Conservation (phyloP, 176 grass and related monocot species). For the Cymbopogon citratus region DNA sequence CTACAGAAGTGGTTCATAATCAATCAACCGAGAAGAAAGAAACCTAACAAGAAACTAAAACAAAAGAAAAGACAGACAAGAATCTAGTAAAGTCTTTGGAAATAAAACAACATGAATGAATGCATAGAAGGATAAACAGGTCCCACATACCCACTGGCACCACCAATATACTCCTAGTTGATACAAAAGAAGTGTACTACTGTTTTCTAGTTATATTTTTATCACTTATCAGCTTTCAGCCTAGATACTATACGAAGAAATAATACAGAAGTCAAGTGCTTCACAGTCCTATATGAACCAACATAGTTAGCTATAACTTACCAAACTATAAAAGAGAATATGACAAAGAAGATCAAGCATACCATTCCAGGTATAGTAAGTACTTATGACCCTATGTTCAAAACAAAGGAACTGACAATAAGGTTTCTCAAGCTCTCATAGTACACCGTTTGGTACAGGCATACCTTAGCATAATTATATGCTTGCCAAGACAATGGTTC, state of each 20-base stretch:
- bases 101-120: background rate
- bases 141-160: background rate
- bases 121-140: slow-evolving; percentile 9
- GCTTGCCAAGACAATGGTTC: slow-evolving; percentile 98
- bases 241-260: background rate
- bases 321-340: slow-evolving; percentile 1
- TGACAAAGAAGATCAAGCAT: background rate
- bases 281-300: slow-evolving; percentile 5
- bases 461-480: slow-evolving; percentile 94
- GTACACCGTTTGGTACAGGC: slow-evolving; percentile 11
- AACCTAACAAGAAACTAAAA: slow-evolving; percentile 4
- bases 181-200: background rate
- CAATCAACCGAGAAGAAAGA: slow-evolving; percentile 26
- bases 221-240: background rate
- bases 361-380: background rate
- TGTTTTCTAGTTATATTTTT: slow-evolving; percentile 1
- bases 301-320: slow-evolving; percentile 2
- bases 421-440: background rate
- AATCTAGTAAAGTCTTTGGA: background rate
- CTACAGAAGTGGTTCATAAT: slow-evolving; percentile 35
- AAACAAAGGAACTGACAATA: slow-evolving; percentile 1
- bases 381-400: slow-evolving; percentile 1
- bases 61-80: background rate
- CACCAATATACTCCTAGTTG: background rate
- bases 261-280: background rate